Evolutionary conservation across 2,329 filamentous ascomycete species (phyloP), one percentile per base, ranked within the genome.

Genomic region (Colletotrichum spaethianum): DNA sequence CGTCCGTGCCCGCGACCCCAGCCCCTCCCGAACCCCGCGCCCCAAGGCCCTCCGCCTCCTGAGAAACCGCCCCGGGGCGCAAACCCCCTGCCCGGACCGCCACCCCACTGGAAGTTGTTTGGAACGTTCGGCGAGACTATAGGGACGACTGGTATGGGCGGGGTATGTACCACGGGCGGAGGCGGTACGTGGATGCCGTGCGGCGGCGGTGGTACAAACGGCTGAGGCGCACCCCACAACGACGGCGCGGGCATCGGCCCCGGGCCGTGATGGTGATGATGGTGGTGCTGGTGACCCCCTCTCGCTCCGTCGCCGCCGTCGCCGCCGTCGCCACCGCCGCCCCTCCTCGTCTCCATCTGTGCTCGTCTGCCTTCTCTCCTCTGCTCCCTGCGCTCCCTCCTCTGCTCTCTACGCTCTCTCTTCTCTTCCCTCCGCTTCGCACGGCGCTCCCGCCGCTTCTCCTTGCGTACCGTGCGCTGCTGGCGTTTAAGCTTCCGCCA

Each of bases 401-500:
- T 79, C 61, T 83, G 81, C 4, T 76, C 79, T 55, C 76, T 81
- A 3, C 78, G 75, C 53, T 79, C 77, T 31, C 77, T 56, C 33
- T 38, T 56, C 33, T 56, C 76, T 2, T 81, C 78, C 63, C 76
- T 81, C 56, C 77, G 78, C 55, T 76, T 74, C 26, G 77, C 77
- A 64, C 76, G 78, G 66, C 80, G 78, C 67, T 81, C 53, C 53
- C 53, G 53, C 53, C 53, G 53, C 14, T 38, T 76, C 2, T 81
- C 78, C 65, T 76, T 81, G 56, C 77, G 78, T 52, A 77, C 74
- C 26, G 77, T 77, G 65, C 76, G 78, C 67, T 80, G 78, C 68
- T 81, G 72, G 62, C 76, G 78, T 55, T 76, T 79, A 52, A 77
- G 72, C 67, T 76, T 76, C 67, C 83, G 85, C 80, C 86, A 89